Evolutionary conservation across 2,329 filamentous ascomycete species (phyloP), one percentile per base, ranked within the genome.

Genomic region (Fusarium sp.): DNA sequence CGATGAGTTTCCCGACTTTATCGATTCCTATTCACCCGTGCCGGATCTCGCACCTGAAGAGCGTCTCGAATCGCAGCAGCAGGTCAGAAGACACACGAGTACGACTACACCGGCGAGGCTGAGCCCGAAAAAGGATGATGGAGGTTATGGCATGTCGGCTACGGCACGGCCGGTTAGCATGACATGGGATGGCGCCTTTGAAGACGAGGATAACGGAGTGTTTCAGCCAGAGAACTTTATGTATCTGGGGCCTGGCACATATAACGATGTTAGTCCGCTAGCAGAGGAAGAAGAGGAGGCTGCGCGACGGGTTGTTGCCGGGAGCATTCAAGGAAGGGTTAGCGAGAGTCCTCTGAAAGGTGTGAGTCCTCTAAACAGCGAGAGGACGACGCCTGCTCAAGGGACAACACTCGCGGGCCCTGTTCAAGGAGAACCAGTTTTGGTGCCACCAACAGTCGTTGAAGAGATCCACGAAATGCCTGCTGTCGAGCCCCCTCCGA

Each of bases 1-100:
- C 64, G 86, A 88, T 69, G 86, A 88, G 76, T 88, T 84, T 51
- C 85, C 86, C 45, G 83, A 86, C 69, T 85, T 80, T 67, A 71
- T 84, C 62, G 79, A 81, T 57, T 76, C 77, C 18, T 74, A 74
- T 23, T 72, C 76, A 13, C 78, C 80, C 0, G 75, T 72, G 1
- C 78, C 80, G 4, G 76, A 77, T 25, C 77, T 87, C 2, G 78
- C 81, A 1, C 85, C 85, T n/a, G 84, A 87, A 66, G 84, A 87
- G 69, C 80, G 77, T 50, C 80, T 86, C 18, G 83, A 83, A 67
- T 85, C 83, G 66, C 83, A 86, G 67, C 82, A 83, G 67, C 82
- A 86, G 72, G 60, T 82, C 27, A 81, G 77, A 53, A 78, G 81
- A 39, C 76, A 77, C 56, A 59, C 64, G 9, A 71, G 67, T 41